These are phyloP conservation scores for Lactarius akahatsu DNA, from an alignment of 768 basidiomycete species.

Conservation along the genomic window DNA sequence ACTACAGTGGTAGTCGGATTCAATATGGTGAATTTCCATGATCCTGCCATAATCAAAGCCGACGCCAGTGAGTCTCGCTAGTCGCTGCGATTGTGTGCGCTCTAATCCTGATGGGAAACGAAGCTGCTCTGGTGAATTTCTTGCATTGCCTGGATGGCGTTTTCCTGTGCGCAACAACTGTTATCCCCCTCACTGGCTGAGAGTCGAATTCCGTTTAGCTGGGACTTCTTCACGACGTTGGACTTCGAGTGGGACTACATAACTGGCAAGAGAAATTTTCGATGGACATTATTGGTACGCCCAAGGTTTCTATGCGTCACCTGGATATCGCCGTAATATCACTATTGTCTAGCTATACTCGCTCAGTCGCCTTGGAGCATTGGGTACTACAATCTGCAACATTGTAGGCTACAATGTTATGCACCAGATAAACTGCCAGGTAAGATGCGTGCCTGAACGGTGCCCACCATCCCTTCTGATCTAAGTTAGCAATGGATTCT, in stretches of 20 bases:
- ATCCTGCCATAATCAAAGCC: neutral
- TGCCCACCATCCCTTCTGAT: neutral
- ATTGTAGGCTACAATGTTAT: constrained; percentile 5
- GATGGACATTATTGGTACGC: constrained; percentile 20
- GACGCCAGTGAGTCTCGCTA: neutral
- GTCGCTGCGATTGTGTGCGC: neutral
- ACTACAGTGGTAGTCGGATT: neutral
- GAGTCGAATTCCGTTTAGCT: neutral
- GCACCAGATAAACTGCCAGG: constrained; percentile 18
- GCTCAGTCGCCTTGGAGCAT: constrained; percentile 5
- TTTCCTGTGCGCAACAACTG: constrained; percentile 1
- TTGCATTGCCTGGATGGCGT: constrained; percentile 8
- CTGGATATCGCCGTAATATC: neutral
- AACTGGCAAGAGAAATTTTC: constrained; percentile 7
- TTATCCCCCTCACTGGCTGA: neutral
- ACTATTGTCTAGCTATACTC: constrained; percentile 11
- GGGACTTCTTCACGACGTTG: constrained; percentile 20
- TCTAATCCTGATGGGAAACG: neutral
- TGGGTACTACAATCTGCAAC: constrained; percentile 4
- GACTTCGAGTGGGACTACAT: constrained; percentile 13
- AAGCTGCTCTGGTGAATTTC: constrained; percentile 6
- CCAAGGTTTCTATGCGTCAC: neutral
- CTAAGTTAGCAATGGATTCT: neutral
- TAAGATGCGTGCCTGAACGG: neutral
- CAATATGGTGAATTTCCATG: constrained; percentile 10